Percentiles rank a stretch among this genome's conserved stretches.
Evolutionary conservation across 2,329 filamentous ascomycete species (phyloP).

Genomic region (Phyllosticta ampelicida): DNA sequence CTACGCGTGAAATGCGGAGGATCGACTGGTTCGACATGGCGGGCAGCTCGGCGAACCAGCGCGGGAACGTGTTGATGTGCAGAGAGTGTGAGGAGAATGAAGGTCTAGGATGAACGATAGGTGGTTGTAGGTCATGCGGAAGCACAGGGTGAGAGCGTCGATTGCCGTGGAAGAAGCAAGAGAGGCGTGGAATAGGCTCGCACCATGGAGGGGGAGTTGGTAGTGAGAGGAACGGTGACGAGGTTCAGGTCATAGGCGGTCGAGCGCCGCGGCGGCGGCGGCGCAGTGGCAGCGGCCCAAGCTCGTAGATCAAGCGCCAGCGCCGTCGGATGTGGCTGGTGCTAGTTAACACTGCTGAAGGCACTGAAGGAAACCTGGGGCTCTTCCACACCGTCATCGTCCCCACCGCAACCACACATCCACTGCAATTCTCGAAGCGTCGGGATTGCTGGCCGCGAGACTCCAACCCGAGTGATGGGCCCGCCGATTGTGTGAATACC

Average conservation of each 20-base stretch:
- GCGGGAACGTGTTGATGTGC: background rate
- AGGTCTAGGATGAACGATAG: background rate
- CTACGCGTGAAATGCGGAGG: constrained; percentile 74
- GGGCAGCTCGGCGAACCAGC: constrained; percentile 1
- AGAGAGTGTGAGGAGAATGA: background rate
- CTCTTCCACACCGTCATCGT: background rate
- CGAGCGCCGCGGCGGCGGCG: too few species aligned
- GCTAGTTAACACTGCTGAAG: background rate
- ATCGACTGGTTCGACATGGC: constrained; percentile 74
- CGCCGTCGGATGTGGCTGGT: constrained; percentile 1
- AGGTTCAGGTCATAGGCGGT: background rate
- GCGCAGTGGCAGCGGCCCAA: background rate
- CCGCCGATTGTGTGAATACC: background rate
- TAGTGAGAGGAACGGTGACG: background rate
- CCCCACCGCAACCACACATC: background rate
- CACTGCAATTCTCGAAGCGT: background rate
- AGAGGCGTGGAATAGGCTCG: background rate
- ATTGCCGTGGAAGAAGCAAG: background rate
- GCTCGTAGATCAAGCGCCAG: background rate
- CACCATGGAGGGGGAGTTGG: background rate
- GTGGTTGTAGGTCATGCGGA: background rate
- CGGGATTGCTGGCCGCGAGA: background rate
- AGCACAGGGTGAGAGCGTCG: background rate
- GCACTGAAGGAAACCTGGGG: background rate
- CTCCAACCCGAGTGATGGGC: background rate